Conservation (phyloP, 2,329 filamentous ascomycete species). For the Fusarium sp. region DNA sequence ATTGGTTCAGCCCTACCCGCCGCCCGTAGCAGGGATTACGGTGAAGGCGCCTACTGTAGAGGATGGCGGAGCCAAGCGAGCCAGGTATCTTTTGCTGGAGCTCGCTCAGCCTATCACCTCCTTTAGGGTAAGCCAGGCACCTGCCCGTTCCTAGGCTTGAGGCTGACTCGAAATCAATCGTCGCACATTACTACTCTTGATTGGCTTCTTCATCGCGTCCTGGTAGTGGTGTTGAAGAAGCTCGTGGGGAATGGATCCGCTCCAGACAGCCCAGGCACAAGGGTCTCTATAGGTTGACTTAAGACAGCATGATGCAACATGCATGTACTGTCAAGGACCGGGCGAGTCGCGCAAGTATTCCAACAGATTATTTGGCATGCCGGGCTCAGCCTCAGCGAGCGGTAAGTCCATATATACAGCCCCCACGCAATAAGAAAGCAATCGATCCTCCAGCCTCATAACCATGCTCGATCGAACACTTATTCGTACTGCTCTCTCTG, state of each 20-base stretch:
- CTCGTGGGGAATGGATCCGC: neutral
- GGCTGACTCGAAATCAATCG: neutral
- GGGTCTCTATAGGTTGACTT: too few species aligned
- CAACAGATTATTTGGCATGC: neutral
- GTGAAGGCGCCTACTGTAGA: too few species aligned
- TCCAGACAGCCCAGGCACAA: neutral
- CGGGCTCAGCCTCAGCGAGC: neutral
- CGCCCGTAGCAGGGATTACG: neutral
- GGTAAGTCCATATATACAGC: neutral
- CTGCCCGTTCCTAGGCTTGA: too few species aligned
- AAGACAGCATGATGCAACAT: neutral
- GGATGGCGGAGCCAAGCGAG: too few species aligned
- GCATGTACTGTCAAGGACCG: rapidly evolving
- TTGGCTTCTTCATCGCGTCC: rapidly evolving
- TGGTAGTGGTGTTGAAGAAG: neutral
- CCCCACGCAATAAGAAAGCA: neutral
- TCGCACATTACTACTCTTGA: rapidly evolving
- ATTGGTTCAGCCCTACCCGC: neutral
- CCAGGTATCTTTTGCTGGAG: too few species aligned
- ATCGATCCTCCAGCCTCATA: neutral
- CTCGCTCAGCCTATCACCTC: too few species aligned
- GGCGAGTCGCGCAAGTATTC: neutral
- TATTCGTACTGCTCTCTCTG: neutral
- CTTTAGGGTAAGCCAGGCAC: too few species aligned
- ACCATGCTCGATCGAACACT: neutral